Percentiles rank a stretch among this genome's conserved stretches.
These are phyloP conservation scores for Terfezia boudieri DNA, from an alignment of 495 filamentous ascomycete species.

Conservation along the genomic window DNA sequence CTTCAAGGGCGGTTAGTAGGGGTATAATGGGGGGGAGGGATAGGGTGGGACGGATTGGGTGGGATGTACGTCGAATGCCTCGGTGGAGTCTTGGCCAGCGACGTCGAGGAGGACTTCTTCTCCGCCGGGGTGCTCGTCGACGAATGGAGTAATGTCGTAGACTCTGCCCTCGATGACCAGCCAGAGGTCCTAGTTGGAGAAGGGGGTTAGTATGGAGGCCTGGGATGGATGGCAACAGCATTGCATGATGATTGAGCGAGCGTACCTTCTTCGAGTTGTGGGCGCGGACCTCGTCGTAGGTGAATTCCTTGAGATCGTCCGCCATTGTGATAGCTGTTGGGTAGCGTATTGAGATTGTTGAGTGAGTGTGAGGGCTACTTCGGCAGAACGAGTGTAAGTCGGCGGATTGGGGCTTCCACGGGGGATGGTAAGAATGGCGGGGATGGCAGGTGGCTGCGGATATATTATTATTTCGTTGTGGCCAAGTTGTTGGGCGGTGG, in stretches of 20 bases:
- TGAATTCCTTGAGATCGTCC: conserved; percentile 36
- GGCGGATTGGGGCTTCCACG: too few relatives aligned
- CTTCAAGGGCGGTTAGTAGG: conserved; percentile 5
- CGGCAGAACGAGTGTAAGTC: too few relatives aligned
- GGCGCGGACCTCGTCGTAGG: conserved; percentile 60
- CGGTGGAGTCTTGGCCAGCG: conserved; percentile 86
- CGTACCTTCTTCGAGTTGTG: conserved; percentile 71
- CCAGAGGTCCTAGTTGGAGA: conserved; percentile 40
- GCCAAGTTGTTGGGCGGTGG: too few relatives aligned
- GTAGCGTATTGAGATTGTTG: too few relatives aligned
- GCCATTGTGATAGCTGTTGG: conserved; percentile 5
- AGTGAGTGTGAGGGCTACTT: too few relatives aligned
- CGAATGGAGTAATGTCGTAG: conserved; percentile 69
- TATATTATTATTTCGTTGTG: too few relatives aligned
- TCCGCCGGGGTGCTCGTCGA: conserved; percentile 99
- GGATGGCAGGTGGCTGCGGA: too few relatives aligned
- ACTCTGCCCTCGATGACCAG: conserved; percentile 90
- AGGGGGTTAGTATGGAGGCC: neutral
- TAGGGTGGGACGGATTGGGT: neutral
- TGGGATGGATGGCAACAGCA: neutral
- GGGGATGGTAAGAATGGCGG: too few relatives aligned
- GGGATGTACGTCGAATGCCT: conserved; percentile 54
- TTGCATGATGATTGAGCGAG: neutral
- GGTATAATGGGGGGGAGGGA: neutral
- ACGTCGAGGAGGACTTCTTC: conserved; percentile 97